Percentiles rank a stretch among this genome's conserved stretches.
phyloP scores from a whole-genome alignment of 345 rosid genomes.

The Hypericum androsaemum region DNA sequence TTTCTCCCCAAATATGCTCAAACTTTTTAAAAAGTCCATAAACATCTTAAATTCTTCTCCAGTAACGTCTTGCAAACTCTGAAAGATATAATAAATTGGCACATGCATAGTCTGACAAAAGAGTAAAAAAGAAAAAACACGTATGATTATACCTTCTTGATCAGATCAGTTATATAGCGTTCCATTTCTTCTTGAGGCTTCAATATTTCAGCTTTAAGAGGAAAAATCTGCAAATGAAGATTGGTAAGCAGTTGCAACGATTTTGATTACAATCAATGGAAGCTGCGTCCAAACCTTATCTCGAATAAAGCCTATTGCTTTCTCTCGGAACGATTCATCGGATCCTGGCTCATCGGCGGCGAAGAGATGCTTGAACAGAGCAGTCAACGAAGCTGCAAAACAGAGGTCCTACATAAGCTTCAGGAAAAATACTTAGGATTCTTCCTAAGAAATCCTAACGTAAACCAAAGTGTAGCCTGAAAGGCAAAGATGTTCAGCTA shows the following conservation, averaged over 20 bases:
- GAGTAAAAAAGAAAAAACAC: neutral
- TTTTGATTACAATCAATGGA: neutral
- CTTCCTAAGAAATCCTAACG: neutral
- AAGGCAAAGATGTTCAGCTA: too few relatives aligned
- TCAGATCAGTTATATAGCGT: conserved; percentile 77
- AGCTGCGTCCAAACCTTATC: conserved; percentile 61
- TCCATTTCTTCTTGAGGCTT: conserved; percentile 98
- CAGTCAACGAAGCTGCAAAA: conserved; percentile 67
- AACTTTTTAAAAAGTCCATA: conserved; percentile 85
- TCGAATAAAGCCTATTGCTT: conserved; percentile 67
- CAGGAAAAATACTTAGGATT: neutral
- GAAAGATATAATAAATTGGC: conserved; percentile 18
- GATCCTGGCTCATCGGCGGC: conserved; percentile 62
- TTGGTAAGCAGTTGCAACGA: conserved; percentile 6
- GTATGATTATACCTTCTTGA: conserved; percentile 55
- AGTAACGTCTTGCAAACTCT: conserved; percentile 95
- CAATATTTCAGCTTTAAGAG: conserved; percentile 77
- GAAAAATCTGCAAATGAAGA: conserved; percentile 57
- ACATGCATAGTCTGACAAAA: neutral
- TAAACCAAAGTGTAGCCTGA: too few relatives aligned
- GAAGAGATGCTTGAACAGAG: conserved; percentile 74
- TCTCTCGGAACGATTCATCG: conserved; percentile 73
- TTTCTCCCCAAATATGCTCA: conserved; percentile 87
- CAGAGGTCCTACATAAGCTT: conserved; percentile 6
- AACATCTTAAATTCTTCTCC: conserved; percentile 98